Base-by-base conservation (phyloP, 179 eudicot species). In the Vitellaria paradoxa region DNA sequence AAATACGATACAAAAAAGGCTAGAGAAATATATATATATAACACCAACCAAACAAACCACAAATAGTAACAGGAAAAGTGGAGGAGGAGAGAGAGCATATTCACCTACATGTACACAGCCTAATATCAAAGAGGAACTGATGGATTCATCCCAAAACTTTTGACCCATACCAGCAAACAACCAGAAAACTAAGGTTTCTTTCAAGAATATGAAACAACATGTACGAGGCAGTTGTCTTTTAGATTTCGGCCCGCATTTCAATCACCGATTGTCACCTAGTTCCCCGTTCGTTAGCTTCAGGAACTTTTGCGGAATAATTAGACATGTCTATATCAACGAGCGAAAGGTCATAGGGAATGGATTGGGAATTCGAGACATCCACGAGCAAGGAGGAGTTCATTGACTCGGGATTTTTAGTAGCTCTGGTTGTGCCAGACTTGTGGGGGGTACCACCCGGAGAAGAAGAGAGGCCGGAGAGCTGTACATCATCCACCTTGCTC, bases 311-410 rank as follows among this genome's bases (percentile, higher is more conserved):
- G 52, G 97, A 78, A 68, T 86, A 84, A 75, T 46, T 84, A 47
- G 92, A 87, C 79, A 91, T 84, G 78, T 95, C 98, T 79, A 95
- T 82, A 83, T 95, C 98, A 23, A 93, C 86, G 52, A 95, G 93
- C 15, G 90, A 79, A 57, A 91, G 85, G 74, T 95, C 99, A 81
- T 93, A 89, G 20, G 97, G 91, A 56, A 78, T 85, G 11, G 90
- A 64, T n/a, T 81, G 64, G 23, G 97, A 84, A 76, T 86, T 85
- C 57, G 91, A 77, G 45, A 85, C 83, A 79, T 91, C 93, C 83
- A 87, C 76, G n/a, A 95, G 91, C 79, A 91, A 88, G 45, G 97
- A 82, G 13, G 95, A 81, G 78, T 87, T 83, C 72, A 80, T 85
- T 76, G 85, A 84, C 82, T 91, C 93, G 7, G 89, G 71, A 49